Evolutionary conservation across 305 asterid genomes (phyloP), one percentile per base, ranked within the genome.

Genomic region (Fraxinus baroniana): DNA sequence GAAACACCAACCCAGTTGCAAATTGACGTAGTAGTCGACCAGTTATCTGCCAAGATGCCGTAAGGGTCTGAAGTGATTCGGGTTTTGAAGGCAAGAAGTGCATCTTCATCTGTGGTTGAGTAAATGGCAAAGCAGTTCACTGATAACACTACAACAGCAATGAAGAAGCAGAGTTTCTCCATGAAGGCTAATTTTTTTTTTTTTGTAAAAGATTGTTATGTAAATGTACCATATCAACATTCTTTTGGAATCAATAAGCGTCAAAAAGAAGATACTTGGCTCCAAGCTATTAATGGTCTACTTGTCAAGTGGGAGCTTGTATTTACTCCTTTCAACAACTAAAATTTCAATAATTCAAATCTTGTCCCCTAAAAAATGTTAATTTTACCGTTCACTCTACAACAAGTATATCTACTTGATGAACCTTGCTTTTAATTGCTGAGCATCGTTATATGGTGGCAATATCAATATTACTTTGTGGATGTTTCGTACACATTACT

Each of bases 1-100:
- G 85, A 77, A 28, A 88, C 86, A 7, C 86, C 91, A 4, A 76
- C 60, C 89, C 91, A 88, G 79, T 17, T 33, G 41, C 89, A 88
- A 13, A 84, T 49, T 1, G 74, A 46, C n/a, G 78, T 30, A 20
- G 9, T 35, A 0, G 74, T 12, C 28, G 85, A 81, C 89, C 89
- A 86, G 30, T 81, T 86, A 24, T 10, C 44, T 0, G 77, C 24
- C 79, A 78, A 28, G 37, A 71, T 41, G 2, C 37, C 33, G 5
- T 15, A 64, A 76, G 89, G 91, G 78, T 88, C 90, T 0, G 80
- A 41, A 1, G 84, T 79, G 55, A 88, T 55, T 2, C 79, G 78
- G 15, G 77, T 12, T 71, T 35, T 81, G 71, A 86, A 68, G 18
- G 74, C 74, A 68, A 28, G 74, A 68, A 86, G 84, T 6, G 82